Percentiles rank a stretch among this genome's conserved stretches.
phyloP scores from a whole-genome alignment of 306 rosid genomes.

The Malus sieversii region DNA sequence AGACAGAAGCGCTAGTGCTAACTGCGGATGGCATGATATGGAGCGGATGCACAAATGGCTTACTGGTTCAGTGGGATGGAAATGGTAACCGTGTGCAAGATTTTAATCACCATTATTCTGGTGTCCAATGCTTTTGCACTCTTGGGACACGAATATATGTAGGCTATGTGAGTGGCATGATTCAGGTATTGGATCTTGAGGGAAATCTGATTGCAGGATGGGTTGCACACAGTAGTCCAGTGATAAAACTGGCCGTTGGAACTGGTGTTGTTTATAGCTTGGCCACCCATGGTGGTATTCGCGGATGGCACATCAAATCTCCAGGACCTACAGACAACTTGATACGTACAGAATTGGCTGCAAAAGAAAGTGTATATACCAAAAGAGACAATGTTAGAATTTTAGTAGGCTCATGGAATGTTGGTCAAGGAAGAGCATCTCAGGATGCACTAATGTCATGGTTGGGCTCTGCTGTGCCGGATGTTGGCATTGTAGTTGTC shows the following conservation, averaged over 20 bases:
- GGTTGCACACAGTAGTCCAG: slow-evolving; percentile 92
- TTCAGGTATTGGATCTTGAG: slow-evolving; percentile 81
- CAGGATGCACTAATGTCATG: slow-evolving; percentile 74
- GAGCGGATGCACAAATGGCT: slow-evolving; percentile 95
- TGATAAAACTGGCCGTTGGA: slow-evolving; percentile 70
- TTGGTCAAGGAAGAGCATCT: slow-evolving; percentile 95
- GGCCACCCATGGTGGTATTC: slow-evolving; percentile 95
- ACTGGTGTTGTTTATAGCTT: slow-evolving; percentile 64
- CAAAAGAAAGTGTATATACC: slow-evolving; percentile 55
- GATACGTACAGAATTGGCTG: slow-evolving; percentile 63
- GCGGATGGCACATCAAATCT: slow-evolving; percentile 87
- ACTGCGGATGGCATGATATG: slow-evolving; percentile 84
- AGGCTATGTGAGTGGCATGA: slow-evolving; percentile 80
- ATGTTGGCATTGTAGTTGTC: slow-evolving; percentile 89
- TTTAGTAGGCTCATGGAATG: slow-evolving; percentile 94
- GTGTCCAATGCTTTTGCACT: slow-evolving; percentile 83
- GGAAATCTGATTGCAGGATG: slow-evolving; percentile 80
- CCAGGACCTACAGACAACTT: slow-evolving; percentile 73
- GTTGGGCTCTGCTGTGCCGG: slow-evolving; percentile 83
- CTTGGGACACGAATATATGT: slow-evolving; percentile 64
- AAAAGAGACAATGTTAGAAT: slow-evolving; percentile 66
- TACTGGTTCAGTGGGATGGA: slow-evolving; percentile 90
- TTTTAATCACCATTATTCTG: slow-evolving; percentile 59
- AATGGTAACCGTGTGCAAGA: slow-evolving; percentile 79
- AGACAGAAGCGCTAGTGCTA: slow-evolving; percentile 68